Conservation (phyloP, 1,284 basidiomycete species). For the Rhodotorula sp. region DNA sequence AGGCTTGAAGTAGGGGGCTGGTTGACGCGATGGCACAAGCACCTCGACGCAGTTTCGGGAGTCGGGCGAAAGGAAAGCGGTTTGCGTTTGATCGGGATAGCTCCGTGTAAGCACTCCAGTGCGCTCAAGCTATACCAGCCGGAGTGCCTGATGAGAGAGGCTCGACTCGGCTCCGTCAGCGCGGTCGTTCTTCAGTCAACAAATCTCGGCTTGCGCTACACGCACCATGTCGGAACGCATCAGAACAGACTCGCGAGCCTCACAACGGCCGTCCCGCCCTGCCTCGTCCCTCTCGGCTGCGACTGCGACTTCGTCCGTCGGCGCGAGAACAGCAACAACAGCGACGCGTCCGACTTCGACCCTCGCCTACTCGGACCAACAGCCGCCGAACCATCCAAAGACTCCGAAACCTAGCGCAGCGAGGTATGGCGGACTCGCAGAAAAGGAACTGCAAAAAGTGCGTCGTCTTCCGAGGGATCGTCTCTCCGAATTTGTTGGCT, state of each 20-base stretch:
- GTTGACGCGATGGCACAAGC: too few relatives aligned
- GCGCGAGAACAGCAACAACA: neutral
- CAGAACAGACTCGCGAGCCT: neutral
- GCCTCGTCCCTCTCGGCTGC: neutral
- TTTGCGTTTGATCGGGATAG: too few relatives aligned
- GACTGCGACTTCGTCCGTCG: neutral
- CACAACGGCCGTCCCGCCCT: constrained; percentile 4
- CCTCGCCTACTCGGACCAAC: neutral
- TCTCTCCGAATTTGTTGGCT: neutral
- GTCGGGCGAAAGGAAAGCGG: too few relatives aligned
- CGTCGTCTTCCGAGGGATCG: neutral
- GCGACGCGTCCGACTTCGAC: neutral
- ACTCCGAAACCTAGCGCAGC: constrained; percentile 31
- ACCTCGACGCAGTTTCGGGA: too few relatives aligned
- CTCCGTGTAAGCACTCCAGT: too few relatives aligned
- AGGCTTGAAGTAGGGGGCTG: too few relatives aligned
- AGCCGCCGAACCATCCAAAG: constrained; percentile 21
- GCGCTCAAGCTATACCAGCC: too few relatives aligned
- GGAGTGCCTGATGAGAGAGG: too few relatives aligned
- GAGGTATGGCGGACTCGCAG: constrained; percentile 33
- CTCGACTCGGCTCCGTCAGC: too few relatives aligned
- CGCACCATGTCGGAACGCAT: constrained; percentile 5
- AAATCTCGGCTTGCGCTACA: too few relatives aligned
- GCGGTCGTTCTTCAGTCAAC: too few relatives aligned
- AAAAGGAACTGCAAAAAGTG: constrained; percentile 37